A percentile compares a stretch with the other conserved stretches of the same genome.
These are phyloP conservation scores for Intubia oerlemansii DNA, from an alignment of 2,329 filamentous ascomycete species.

Conservation along the genomic window DNA sequence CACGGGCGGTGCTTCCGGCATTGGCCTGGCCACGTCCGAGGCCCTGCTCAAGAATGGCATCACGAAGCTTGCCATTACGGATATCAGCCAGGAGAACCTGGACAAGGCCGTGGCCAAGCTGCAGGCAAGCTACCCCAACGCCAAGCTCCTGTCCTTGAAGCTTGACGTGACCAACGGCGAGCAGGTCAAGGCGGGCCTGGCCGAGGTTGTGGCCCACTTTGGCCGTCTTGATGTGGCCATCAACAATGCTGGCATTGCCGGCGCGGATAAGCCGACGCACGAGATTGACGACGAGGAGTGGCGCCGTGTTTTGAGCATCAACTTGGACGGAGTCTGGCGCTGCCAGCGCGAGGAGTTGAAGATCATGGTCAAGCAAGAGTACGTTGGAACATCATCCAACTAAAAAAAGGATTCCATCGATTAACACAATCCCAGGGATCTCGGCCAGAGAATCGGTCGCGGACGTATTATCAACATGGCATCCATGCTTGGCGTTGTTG, in stretches of 20 bases:
- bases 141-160: constrained; percentile 15
- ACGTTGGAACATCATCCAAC: no score
- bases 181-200: constrained; percentile 21
- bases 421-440: no score
- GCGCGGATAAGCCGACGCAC: constrained; percentile 19
- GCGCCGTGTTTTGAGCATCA: constrained; percentile 26
- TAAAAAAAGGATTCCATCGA: no score
- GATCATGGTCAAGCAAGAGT: constrained; percentile 29
- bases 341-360: constrained; percentile 30
- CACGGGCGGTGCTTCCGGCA: constrained; percentile 15
- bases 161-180: constrained; percentile 23
- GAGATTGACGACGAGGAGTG: constrained; percentile 25
- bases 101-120: constrained; percentile 4
- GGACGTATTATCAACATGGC: constrained; percentile 33
- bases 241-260: constrained; percentile 31
- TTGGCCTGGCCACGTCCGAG: constrained; percentile 23
- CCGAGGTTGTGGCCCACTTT: constrained; percentile 20
- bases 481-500: constrained; percentile 27
- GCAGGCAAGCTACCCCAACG: constrained; percentile 12
- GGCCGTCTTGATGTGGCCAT: constrained; percentile 32
- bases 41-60: constrained; percentile 12
- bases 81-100: constrained; percentile 19
- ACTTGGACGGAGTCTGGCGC: constrained; percentile 34
- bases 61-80: constrained; percentile 22
- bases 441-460: constrained; percentile 17